Base-by-base conservation (phyloP, 257 asterid genomes). In the Solanum dulcamara region DNA sequence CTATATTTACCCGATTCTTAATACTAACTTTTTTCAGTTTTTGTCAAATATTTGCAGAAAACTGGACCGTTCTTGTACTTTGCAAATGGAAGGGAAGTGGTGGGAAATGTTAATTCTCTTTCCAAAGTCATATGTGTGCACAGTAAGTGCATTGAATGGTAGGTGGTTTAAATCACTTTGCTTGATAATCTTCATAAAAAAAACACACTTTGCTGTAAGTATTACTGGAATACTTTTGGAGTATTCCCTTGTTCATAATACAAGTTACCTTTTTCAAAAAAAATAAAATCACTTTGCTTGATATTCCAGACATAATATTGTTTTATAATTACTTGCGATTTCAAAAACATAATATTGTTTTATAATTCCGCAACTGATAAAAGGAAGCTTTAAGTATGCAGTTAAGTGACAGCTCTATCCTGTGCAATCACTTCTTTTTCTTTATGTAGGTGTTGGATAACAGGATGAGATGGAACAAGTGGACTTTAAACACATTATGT, bases 111-210 rank as follows among this genome's bases (percentile, higher is more conserved):
- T 70, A 55, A 83, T 77, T 85, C 80, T 48, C 80, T 57, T 85
- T 84, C 94, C 89, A 88, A 91, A 57, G 90, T 92, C 81, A 89
- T 91, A 86, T 84, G 96, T 50, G 95, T 92, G 85, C 99, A 95
- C 85, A 87, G 81, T 38, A 93, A 90, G 89, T 96, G 99, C 91
- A 92, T 95, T 87, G 96, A 94, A 57, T 96, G 99, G 99, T 96
- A 92, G 33, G 93, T 20, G 42, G 74, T 84, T 80, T 75, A 44
- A 75, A 75, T 75, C 81, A 44, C 14, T 44, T 75, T 44, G 57
- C 82, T 83, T 50, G 86, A 5, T 64, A 46, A 77, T 86, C 48
- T 57, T 57, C 14, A n/a, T 1, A 10, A 57, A 57, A 10, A 22
- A 7, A n/a, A n/a, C n/a, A n/a, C n/a, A n/a, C n/a, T n/a, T n/a